These are phyloP conservation scores for Lumnitzera littorea DNA, from an alignment of 345 rosid species.

Conservation along the genomic window DNA sequence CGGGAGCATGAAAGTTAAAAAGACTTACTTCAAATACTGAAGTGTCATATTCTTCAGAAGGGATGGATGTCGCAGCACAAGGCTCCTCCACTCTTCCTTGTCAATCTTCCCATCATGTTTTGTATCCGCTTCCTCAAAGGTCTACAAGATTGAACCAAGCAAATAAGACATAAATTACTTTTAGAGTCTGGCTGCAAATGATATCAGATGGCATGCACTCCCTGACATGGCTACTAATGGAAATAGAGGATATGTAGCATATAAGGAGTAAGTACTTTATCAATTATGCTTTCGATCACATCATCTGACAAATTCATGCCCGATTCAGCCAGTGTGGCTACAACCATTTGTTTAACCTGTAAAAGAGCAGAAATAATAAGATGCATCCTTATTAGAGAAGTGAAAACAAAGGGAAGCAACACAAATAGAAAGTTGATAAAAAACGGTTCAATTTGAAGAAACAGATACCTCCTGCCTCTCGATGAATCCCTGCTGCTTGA, in stretches of 20 bases:
- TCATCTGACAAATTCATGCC: slow-evolving; percentile 95
- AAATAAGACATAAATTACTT: not conserved
- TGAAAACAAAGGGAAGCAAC: not conserved
- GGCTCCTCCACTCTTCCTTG: slow-evolving; percentile 96
- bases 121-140: slow-evolving; percentile 99
- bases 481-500: slow-evolving; percentile 98
- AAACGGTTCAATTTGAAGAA: not conserved
- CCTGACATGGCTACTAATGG: not conserved
- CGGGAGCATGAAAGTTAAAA: not conserved
- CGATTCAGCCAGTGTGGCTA: slow-evolving; percentile 97
- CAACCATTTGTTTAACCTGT: slow-evolving; percentile 99
- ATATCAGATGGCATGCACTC: not conserved
- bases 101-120: slow-evolving; percentile 94
- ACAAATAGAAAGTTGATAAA: not conserved
- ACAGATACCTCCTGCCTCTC: slow-evolving; percentile 84
- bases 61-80: slow-evolving; percentile 82
- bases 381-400: not conserved
- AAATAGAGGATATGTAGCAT: not conserved
- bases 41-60: slow-evolving; percentile 98
- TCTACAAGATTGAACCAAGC: slow-evolving; percentile 33
- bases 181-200: not conserved
- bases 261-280: slow-evolving; percentile 48
- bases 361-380: slow-evolving; percentile 2
- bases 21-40: slow-evolving; percentile 90
- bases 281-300: slow-evolving; percentile 91